Evolutionary conservation across 148 eudicot species (phyloP), one percentile per base, ranked within the genome.

Genomic region (Polygonum aviculare): DNA sequence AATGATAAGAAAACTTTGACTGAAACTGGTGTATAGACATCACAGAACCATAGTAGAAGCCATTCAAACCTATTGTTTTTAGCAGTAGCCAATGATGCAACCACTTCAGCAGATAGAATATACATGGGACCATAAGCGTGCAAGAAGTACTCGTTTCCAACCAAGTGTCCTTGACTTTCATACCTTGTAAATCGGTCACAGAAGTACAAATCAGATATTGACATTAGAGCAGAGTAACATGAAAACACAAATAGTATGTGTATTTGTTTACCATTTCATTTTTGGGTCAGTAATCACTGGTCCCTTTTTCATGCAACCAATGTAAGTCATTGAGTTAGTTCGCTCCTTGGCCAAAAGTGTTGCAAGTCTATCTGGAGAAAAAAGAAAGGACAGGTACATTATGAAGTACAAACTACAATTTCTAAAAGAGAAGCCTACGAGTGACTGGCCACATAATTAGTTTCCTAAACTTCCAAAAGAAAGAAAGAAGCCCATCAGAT

Each of bases 291-390:
- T 90, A 79, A 90, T 74, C 36, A 90, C 95, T 55, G 90, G 95
- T 72, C 92, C 95, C 76, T 90, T 90, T 80, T 90, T 90, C 94
- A 90, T 85, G 86, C 94, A 90, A 41, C 94, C 94, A 81, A 90
- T 80, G 76, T 88, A 90, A 54, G 89, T 86, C 82, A 74, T 82
- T 47, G 95, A 38, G 69, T 83, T 67, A 55, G 86, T 55, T 75
- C 92, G 52, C 78, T 90, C 95, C 78, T 88, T 87, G n/a, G 92
- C 92, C 83, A 90, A 80, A 79, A 90, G 95, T 44, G 86, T 82
- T 35, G 89, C 84, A 79, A 90, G 88, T 41, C 92, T 83, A 79
- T 88, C 92, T 90, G 81, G 19, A 67, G 72, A 67, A 36, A 67
- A 67, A 38, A 40, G n/a, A 65, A 70, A 73, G 52, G 33, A 21